phyloP scores from a whole-genome alignment of 768 basidiomycete species.

The Pisolithus orientalis region DNA sequence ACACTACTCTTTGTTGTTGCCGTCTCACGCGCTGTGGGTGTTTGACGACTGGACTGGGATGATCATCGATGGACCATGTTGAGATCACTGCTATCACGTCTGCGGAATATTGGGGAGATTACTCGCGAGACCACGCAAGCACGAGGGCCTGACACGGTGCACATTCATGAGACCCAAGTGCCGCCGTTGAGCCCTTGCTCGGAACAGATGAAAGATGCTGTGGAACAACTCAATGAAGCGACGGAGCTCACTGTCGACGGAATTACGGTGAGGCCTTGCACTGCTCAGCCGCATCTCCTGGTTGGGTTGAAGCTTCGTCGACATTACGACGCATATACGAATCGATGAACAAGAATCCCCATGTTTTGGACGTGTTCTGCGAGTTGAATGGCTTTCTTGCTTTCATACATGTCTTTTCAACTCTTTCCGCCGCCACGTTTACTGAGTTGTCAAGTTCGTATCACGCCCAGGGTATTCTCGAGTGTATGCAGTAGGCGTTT shows the following conservation, averaged over 20 bases:
- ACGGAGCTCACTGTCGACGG: slow-evolving; percentile 40
- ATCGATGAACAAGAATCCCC: slow-evolving; percentile 57
- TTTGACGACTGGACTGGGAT: neutral
- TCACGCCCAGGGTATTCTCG: slow-evolving; percentile 37
- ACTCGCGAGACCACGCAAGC: slow-evolving; percentile 18
- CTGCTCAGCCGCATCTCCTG: neutral
- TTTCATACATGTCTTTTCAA: slow-evolving; percentile 66
- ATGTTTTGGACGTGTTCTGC: slow-evolving; percentile 70
- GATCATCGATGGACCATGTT: slow-evolving; percentile 36
- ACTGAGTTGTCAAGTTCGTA: slow-evolving; percentile 25
- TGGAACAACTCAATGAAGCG: slow-evolving; percentile 66
- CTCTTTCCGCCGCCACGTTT: slow-evolving; percentile 33
- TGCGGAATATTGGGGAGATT: slow-evolving; percentile 51
- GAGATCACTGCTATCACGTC: slow-evolving; percentile 51
- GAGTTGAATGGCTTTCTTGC: slow-evolving; percentile 79
- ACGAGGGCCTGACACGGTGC: slow-evolving; percentile 2
- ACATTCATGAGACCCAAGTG: slow-evolving; percentile 20
- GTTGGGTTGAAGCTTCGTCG: slow-evolving; percentile 29
- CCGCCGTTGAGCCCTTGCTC: slow-evolving; percentile 1
- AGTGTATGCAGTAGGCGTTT: slow-evolving; percentile 57
- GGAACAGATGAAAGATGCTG: slow-evolving; percentile 58
- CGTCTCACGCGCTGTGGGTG: too few species aligned
- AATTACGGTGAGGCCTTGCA: slow-evolving; percentile 42
- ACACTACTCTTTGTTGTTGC: too few species aligned
- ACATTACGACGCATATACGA: slow-evolving; percentile 60